Conservation (phyloP, 108 stramenopile species). For the Skeletonema costatum region DNA sequence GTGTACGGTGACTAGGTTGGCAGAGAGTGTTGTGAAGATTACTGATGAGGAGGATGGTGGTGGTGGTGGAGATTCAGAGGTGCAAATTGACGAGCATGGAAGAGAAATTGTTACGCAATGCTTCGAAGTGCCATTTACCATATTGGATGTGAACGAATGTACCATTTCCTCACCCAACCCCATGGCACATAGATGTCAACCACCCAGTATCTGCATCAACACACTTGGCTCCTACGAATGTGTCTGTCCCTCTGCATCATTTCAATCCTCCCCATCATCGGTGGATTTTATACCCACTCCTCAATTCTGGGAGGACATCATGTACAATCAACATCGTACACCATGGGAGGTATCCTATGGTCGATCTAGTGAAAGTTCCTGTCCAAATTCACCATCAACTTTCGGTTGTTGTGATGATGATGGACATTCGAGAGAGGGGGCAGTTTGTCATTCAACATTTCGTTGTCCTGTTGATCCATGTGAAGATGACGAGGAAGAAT, state of each 20-base stretch:
- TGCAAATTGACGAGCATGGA: conserved; percentile 40
- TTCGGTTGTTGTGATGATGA: conserved; percentile 58
- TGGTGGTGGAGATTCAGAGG: conserved; percentile 1
- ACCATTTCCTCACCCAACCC: conserved; percentile 59
- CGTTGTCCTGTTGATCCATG: conserved; percentile 79
- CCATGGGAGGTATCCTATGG: conserved; percentile 73
- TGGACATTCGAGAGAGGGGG: conserved; percentile 61
- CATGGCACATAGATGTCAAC: conserved; percentile 76
- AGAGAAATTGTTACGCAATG: conserved; percentile 68
- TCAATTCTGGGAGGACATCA: not conserved
- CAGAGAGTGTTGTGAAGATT: conserved; percentile 11
- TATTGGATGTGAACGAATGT: conserved; percentile 91
- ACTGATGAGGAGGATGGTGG: not conserved
- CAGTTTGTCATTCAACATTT: conserved; percentile 57
- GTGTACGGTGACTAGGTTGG: conserved; percentile 75
- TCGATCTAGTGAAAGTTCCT: conserved; percentile 49
- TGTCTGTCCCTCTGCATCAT: conserved; percentile 60
- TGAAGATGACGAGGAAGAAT: not conserved
- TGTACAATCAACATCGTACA: conserved; percentile 26
- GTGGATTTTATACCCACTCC: conserved; percentile 23
- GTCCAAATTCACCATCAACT: conserved; percentile 56
- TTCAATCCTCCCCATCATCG: not conserved
- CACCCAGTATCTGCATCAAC: conserved; percentile 79
- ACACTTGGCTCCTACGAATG: conserved; percentile 93
- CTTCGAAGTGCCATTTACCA: conserved; percentile 87